Percentiles rank a stretch among this genome's conserved stretches.
Evolutionary conservation across 169 alveolate species (phyloP).

Genomic region (Cryptosporidium baileyi): DNA sequence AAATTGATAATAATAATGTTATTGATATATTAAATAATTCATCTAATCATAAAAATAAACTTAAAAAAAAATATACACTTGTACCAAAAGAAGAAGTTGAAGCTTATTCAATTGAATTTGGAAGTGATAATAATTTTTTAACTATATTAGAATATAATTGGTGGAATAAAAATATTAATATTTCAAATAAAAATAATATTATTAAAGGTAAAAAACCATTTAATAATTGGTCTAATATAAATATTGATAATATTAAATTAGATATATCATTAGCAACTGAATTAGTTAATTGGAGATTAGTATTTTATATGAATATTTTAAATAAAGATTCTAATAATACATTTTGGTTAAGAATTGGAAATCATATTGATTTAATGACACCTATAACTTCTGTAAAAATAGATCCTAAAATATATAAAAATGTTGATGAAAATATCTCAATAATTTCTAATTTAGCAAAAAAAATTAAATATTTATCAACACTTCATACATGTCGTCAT

Average conservation of each 20-base stretch:
- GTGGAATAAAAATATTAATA: slow-evolving; percentile 1
- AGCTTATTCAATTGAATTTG: slow-evolving; percentile 42
- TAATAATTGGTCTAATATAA: not conserved
- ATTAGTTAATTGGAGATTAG: slow-evolving; percentile 64
- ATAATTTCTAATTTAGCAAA: not conserved
- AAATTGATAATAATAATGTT: not conserved
- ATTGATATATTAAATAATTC: too few species aligned
- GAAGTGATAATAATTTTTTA: not conserved
- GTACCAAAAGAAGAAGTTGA: slow-evolving; percentile 25
- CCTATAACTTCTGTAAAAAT: slow-evolving; percentile 57
- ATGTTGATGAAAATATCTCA: not conserved
- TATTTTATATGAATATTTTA: slow-evolving; percentile 34
- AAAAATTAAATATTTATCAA: slow-evolving; percentile 25
- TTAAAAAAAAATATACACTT: not conserved
- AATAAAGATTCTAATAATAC: slow-evolving; percentile 7
- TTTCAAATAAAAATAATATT: not conserved
- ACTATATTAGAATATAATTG: slow-evolving; percentile 34
- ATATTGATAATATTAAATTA: not conserved
- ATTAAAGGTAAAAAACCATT: slow-evolving; percentile 9
- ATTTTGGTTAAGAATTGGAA: slow-evolving; percentile 58
- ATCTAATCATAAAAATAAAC: not conserved
- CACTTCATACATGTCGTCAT: slow-evolving; percentile 56
- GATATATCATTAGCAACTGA: slow-evolving; percentile 57
- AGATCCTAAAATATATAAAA: slow-evolving; percentile 41
- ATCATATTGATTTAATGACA: slow-evolving; percentile 28